Base-by-base conservation (phyloP, 495 filamentous ascomycete genomes). In the Baudoinia panamericana region DNA sequence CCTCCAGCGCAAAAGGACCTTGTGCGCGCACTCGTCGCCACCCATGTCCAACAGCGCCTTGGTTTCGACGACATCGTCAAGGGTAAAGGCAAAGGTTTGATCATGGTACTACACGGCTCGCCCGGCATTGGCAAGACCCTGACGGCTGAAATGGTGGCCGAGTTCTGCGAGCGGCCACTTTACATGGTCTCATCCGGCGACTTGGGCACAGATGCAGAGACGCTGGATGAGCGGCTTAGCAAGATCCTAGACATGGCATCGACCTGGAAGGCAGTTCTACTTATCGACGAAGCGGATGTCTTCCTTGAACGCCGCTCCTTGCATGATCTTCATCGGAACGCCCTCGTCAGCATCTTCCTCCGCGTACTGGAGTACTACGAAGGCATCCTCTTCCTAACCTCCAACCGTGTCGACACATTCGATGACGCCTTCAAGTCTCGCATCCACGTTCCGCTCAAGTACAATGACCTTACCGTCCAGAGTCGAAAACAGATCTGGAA, bases 381-480 rank as follows among this genome's bases (percentile, higher is more conserved):
- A 0, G 73, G 73, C 5, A 70, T 76, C 19, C 58, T 76, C 0
- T 72, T 76, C 46, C 54, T 77, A 1, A 75, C 73, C 0, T 73
- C 70, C 0, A 77, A 75, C 47, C 56, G 71, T 5, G 64, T 77
- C 2, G 65, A 56, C 8, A 65, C 55, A 4, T 63, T 72, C 36
- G 67, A 71, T 44, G 59, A 68, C 32, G 64, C 64, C 6, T 65
- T 69, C 47, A 57, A 62, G 39, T 63, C 63, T 0, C 57, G 66
- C 4, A 66, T 67, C 22, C 67, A 73, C 41, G 51, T 71, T 2
- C 60, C 56, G 19, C 56, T 75, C 5, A 62, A 64, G 43, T 73
- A 68, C 45, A 61, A 64, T 5, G 45, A 45, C 1, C 54, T 70
- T 18, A 40, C 29, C 8, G 29, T 27, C 22, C 4, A 24, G 2